Conservation (phyloP, 2,329 filamentous ascomycete species). For the Pseudocercospora fijiensis region DNA sequence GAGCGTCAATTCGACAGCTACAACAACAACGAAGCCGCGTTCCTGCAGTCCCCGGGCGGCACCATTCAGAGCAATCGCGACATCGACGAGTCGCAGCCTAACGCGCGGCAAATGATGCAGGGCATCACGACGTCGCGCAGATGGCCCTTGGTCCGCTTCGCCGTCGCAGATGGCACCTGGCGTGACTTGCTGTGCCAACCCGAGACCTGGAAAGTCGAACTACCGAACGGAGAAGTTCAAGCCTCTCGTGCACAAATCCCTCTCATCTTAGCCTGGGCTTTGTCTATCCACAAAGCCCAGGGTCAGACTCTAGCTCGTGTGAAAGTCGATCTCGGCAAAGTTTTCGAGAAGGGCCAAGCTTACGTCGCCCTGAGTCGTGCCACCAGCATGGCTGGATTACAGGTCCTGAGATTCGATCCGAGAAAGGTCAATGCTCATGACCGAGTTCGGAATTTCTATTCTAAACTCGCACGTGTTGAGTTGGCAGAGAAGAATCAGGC, state of each 20-base stretch:
- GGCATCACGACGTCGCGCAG: conserved; percentile 53
- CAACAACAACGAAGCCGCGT: conserved; percentile 32
- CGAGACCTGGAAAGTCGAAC: conserved; percentile 93
- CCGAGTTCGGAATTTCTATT: conserved; percentile 81
- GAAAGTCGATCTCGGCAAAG: conserved; percentile 85
- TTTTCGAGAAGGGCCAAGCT: conserved; percentile 96
- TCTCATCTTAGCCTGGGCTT: conserved; percentile 90
- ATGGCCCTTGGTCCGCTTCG: conserved; percentile 84
- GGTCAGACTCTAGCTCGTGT: conserved; percentile 92
- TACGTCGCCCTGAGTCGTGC: conserved; percentile 95
- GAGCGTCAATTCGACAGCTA: conserved; percentile 50
- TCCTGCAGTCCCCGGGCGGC: conserved; percentile 28
- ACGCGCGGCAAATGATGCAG: conserved; percentile 55
- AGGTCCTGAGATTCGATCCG: conserved; percentile 85
- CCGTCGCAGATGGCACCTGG: conserved; percentile 71
- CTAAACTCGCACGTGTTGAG: conserved; percentile 73
- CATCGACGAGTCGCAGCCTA: conserved; percentile 27
- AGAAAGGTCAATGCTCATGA: conserved; percentile 92
- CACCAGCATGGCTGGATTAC: conserved; percentile 79
- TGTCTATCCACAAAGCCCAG: conserved; percentile 97
- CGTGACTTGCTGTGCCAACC: conserved; percentile 77
- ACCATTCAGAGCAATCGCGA: conserved; percentile 34
- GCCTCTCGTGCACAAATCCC: conserved; percentile 75
- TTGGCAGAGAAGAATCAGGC: conserved; percentile 37
- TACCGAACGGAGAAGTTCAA: conserved; percentile 92